Percentiles rank a stretch among this genome's conserved stretches.
These are phyloP conservation scores for Sparassis latifolia DNA, from an alignment of 1,284 basidiomycete genomes.

Conservation along the genomic window DNA sequence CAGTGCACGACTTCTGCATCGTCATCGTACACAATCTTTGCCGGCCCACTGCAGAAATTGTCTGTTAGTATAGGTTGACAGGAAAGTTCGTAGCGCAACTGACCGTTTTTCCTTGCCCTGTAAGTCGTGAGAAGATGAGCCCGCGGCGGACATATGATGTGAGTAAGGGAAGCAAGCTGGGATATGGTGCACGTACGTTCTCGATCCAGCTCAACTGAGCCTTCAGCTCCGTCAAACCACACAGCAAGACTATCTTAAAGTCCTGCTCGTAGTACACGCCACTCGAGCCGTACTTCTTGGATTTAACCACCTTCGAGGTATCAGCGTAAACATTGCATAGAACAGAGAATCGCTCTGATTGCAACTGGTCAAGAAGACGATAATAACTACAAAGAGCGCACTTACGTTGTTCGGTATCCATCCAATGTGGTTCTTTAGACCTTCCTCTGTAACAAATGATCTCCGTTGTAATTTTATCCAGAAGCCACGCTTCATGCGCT, in stretches of 20 bases:
- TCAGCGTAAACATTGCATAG: constrained; percentile 39
- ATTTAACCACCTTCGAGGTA: constrained; percentile 27
- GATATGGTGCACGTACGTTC: constrained; percentile 27
- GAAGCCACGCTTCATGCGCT: constrained; percentile 19
- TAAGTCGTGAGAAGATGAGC: background rate
- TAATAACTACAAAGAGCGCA: background rate
- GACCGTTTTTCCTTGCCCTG: constrained; percentile 17
- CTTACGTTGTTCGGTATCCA: constrained; percentile 35
- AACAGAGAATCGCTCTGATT: constrained; percentile 33
- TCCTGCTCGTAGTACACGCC: constrained; percentile 32
- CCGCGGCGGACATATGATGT: background rate
- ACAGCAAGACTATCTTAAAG: constrained; percentile 41
- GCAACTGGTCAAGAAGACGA: background rate
- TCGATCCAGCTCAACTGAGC: constrained; percentile 42
- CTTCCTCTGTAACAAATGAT: constrained; percentile 39
- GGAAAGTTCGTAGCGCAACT: background rate
- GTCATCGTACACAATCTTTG: constrained; percentile 12
- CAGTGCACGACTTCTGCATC: constrained; percentile 5
- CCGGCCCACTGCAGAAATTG: constrained; percentile 11
- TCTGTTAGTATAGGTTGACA: background rate
- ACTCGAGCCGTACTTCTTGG: constrained; percentile 5
- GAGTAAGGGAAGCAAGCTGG: too few relatives aligned
- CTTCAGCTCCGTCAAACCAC: constrained; percentile 41
- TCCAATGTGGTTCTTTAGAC: constrained; percentile 34
- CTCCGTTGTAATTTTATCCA: constrained; percentile 24